Evolutionary conservation across 148 eudicot species (phyloP).

Genomic region (Gaultheria prostrata): DNA sequence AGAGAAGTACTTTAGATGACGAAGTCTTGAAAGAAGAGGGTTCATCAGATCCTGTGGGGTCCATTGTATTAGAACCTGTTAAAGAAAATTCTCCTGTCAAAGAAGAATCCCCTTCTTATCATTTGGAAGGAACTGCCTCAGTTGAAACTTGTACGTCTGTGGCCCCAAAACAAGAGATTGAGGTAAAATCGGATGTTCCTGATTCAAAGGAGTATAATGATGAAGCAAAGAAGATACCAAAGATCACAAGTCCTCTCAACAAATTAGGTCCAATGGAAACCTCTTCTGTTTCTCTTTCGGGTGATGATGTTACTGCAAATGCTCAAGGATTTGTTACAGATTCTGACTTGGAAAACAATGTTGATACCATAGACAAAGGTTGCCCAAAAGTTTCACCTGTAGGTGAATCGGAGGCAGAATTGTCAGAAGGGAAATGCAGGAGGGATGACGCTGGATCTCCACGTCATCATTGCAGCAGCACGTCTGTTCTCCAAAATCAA

Average conservation of each 20-base stretch:
- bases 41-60: constrained; percentile 23
- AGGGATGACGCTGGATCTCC: constrained; percentile 24
- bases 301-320: constrained; percentile 27
- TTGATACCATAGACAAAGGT: constrained; percentile 23
- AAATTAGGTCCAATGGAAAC: constrained; percentile 23
- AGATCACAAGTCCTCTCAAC: constrained; percentile 27
- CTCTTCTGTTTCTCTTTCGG: constrained; percentile 28
- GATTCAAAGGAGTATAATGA: constrained; percentile 27
- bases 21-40: constrained; percentile 25
- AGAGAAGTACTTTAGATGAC: constrained; percentile 23
- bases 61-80: constrained; percentile 26
- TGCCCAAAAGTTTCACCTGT: constrained; percentile 14
- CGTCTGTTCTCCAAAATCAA: constrained; percentile 19
- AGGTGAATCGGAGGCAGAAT: constrained; percentile 16
- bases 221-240: constrained; percentile 22
- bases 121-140: constrained; percentile 24
- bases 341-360: constrained; percentile 16
- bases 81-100: constrained; percentile 26
- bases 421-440: constrained; percentile 24
- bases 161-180: constrained; percentile 24
- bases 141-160: constrained; percentile 18
- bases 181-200: constrained; percentile 22
- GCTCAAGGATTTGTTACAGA: constrained; percentile 28
- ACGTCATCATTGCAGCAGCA: constrained; percentile 15
- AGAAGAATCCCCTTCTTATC: constrained; percentile 21